Evolutionary conservation across 805 yeast genomes (phyloP), one percentile per base, ranked within the genome.

Genomic region (Isabelozyma heimii): DNA sequence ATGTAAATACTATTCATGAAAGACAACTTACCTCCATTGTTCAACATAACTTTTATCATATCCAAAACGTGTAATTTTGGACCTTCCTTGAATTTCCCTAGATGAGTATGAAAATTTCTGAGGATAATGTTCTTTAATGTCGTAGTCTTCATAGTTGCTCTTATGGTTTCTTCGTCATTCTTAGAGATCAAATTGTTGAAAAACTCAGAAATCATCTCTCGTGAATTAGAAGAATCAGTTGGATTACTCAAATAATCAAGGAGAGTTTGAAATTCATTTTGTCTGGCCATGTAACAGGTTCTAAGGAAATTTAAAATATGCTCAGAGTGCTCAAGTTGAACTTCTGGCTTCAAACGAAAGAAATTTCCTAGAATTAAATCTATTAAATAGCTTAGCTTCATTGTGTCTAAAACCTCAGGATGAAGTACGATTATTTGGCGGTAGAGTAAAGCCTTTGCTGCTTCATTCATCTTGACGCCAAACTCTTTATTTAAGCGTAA

Each of bases 141-240:
- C 4, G 72, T 69, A 45, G 54, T 60, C 47, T 59, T 68, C 10
- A 60, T 56, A 12, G 73, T 45, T 33, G 55, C 54, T 24, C 55
- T 52, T 16, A 66, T 50, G 1, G 73, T 57, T 40, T 73, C 78
- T 40, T 67, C 74, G 48, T 73, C 76, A 52, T 72, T 72, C 35
- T 61, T 67, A 1, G 67, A 56, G 3, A 60, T 38, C 37, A 73
- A 55, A 14, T 60, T 57, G 4, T 57, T 49, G 45, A 71, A 70
- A 47, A 73, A 71, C 14, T 65, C 70, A n/a, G 48, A 38, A 14
- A 70, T 44, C 8, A 66, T 48, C 26, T 55, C 61, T 8, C 27
- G 37, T 2, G 57, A 43, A 16, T 63, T 61, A 41, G 51, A 43
- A 24, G 52, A 52, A 52, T 42, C 44, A 9, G 45, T 47, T 26